Conservation (phyloP, 2,329 filamentous ascomycete genomes). For the Cordyceps pruinosa region DNA sequence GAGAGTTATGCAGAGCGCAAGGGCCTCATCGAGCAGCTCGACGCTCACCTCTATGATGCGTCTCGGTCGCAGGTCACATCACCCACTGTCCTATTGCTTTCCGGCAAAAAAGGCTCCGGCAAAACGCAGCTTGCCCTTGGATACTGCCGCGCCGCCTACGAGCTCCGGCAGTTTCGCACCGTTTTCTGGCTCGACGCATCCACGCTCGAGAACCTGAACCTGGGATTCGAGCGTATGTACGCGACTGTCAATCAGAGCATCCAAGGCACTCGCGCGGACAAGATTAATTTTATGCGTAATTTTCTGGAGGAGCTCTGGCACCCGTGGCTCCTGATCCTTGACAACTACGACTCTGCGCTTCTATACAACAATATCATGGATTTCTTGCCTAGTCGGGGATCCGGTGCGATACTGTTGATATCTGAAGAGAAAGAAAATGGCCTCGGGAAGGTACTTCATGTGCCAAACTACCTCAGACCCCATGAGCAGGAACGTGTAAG, state of each 20-base stretch:
- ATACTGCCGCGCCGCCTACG: slow-evolving; percentile 1
- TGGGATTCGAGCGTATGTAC: slow-evolving; percentile 8
- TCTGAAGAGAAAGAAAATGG: slow-evolving; percentile 5
- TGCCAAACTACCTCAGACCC: not conserved
- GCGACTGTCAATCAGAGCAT: not conserved
- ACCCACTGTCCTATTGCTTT: not conserved
- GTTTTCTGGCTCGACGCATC: slow-evolving; percentile 9
- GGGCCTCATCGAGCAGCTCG: not conserved
- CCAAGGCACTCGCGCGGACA: not conserved
- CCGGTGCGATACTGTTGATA: not conserved
- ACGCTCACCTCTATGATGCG: not conserved
- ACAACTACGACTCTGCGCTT: slow-evolving; percentile 6
- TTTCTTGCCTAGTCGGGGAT: slow-evolving; percentile 1
- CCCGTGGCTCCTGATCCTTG: slow-evolving; percentile 3
- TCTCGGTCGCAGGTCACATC: slow-evolving; percentile 4
- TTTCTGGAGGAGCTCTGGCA: slow-evolving; percentile 7
- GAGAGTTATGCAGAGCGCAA: not conserved
- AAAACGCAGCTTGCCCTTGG: slow-evolving; percentile 9
- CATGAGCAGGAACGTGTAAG: slow-evolving; percentile 1
- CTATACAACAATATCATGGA: slow-evolving; percentile 9
- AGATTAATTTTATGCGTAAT: not conserved
- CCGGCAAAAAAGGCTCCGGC: not conserved
- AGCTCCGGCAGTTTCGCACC: slow-evolving; percentile 7
- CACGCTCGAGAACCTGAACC: slow-evolving; percentile 3
- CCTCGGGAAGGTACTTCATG: not conserved